phyloP scores from a whole-genome alignment of 2,329 filamentous ascomycete species.

The Helicocarpus griseus region DNA sequence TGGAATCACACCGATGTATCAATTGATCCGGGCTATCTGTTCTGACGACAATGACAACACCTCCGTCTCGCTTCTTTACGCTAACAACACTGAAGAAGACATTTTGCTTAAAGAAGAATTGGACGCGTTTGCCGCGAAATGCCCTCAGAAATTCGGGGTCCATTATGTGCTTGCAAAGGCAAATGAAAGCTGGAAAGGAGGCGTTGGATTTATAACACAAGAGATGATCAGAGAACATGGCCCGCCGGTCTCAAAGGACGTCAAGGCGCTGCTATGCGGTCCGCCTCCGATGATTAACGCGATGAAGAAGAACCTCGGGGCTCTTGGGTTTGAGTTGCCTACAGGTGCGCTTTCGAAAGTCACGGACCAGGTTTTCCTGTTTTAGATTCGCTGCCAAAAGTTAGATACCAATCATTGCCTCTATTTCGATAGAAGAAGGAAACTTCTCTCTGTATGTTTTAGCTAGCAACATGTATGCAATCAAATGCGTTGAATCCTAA shows the following conservation, averaged over 20 bases:
- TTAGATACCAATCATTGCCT: too few species aligned
- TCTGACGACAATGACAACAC: neutral
- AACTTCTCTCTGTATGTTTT: too few species aligned
- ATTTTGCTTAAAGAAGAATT: neutral
- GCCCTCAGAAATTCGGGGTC: neutral
- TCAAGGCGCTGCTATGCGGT: constrained; percentile 89
- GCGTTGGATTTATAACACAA: neutral
- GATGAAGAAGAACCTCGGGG: constrained; percentile 89
- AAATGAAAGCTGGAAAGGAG: neutral
- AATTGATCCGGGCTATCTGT: constrained; percentile 34
- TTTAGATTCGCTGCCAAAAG: too few species aligned
- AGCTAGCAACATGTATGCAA: too few species aligned
- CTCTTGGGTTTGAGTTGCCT: constrained; percentile 82
- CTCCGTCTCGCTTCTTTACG: neutral
- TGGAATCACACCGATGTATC: constrained; percentile 86
- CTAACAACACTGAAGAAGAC: neutral
- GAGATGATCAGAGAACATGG: neutral
- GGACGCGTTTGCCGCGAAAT: neutral
- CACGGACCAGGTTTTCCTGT: constrained; percentile 93
- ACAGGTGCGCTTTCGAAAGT: constrained; percentile 93
- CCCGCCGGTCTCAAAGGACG: constrained; percentile 69
- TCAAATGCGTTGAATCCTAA: too few species aligned
- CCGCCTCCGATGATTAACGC: constrained; percentile 92
- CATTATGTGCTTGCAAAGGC: neutral
- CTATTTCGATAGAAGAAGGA: too few species aligned